A percentile compares a stretch with the other conserved stretches of the same genome.
Evolutionary conservation across 2,329 filamentous ascomycete species (phyloP).

Genomic region (Didymella glomerata): DNA sequence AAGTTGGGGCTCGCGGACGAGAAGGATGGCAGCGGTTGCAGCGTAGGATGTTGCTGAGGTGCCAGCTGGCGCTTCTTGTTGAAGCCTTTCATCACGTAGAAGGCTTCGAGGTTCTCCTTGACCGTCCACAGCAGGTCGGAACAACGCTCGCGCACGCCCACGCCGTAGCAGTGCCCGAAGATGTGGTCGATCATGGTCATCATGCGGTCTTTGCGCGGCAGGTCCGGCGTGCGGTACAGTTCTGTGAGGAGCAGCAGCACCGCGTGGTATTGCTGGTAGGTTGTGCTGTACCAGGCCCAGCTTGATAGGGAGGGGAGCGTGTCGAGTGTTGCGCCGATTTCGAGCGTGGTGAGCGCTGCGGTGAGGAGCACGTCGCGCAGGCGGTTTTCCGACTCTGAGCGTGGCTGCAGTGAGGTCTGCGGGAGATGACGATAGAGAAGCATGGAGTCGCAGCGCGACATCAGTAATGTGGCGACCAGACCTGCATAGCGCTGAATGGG

Average conservation of each 20-base stretch:
- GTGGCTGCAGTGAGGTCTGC: conserved; percentile 44
- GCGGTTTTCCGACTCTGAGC: conserved; percentile 49
- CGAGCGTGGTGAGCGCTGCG: conserved; percentile 48
- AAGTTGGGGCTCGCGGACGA: conserved; percentile 16
- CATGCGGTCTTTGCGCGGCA: conserved; percentile 48
- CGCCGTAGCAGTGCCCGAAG: conserved; percentile 51
- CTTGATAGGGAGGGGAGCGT: conserved; percentile 46
- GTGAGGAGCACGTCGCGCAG: conserved; percentile 50
- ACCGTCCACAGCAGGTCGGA: conserved; percentile 48
- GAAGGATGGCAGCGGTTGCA: conserved; percentile 36
- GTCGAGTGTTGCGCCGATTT: conserved; percentile 52
- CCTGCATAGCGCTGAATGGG: conserved; percentile 51
- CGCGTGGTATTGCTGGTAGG: conserved; percentile 52
- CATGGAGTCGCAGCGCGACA: conserved; percentile 52
- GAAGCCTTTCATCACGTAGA: conserved; percentile 51
- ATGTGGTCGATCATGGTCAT: conserved; percentile 52
- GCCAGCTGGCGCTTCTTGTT: conserved; percentile 39
- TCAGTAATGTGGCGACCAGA: conserved; percentile 49
- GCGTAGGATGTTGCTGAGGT: conserved; percentile 41
- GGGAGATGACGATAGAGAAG: conserved; percentile 51
- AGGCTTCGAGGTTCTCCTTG: conserved; percentile 51
- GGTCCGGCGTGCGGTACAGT: conserved; percentile 49
- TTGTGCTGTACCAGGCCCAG: conserved; percentile 51
- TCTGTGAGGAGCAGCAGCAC: conserved; percentile 50
- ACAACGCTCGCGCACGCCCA: conserved; percentile 47